A percentile compares a stretch with the other conserved stretches of the same genome.
phyloP scores from a whole-genome alignment of 371 early-diverging fungal genomes.

The Mucor ambiguus region DNA sequence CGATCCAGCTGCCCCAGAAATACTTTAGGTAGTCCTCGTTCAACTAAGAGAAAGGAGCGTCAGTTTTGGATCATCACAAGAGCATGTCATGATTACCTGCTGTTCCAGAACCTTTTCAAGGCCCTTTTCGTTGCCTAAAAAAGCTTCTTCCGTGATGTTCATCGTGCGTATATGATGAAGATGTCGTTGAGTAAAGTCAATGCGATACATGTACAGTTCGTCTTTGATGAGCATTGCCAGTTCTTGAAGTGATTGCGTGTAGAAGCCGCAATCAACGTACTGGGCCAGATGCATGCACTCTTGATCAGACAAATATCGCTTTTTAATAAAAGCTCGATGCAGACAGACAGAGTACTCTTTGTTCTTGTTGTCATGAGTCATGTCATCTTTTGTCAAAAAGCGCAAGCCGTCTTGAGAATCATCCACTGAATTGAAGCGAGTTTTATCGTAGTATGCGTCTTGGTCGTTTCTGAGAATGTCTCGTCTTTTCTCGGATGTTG shows the following conservation, averaged over 20 bases:
- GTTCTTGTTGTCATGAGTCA: not conserved
- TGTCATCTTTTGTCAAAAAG: not conserved
- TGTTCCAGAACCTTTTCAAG: not conserved
- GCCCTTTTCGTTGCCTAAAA: not conserved
- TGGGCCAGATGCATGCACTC: not conserved
- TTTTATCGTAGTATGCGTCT: not conserved
- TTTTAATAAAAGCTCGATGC: not conserved
- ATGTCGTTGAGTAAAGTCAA: not conserved
- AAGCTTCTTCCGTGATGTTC: constrained; percentile 1
- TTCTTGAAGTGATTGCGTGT: not conserved
- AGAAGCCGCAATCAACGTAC: not conserved
- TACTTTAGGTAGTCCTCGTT: not conserved
- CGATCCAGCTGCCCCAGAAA: constrained; percentile 3
- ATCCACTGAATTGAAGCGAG: not conserved
- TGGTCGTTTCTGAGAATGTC: not conserved
- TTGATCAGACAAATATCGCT: not conserved
- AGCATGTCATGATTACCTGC: not conserved
- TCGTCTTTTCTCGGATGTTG: not conserved
- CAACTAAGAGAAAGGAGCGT: not conserved
- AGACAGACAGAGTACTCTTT: not conserved
- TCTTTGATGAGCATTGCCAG: not conserved
- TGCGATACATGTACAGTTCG: constrained; percentile 1
- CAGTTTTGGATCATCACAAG: not conserved
- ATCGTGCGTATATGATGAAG: constrained; percentile 1
- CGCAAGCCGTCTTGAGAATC: not conserved